A percentile compares a stretch with the other conserved stretches of the same genome.
Conservation (phyloP, 768 basidiomycete species). For the Podaxis sp. region DNA sequence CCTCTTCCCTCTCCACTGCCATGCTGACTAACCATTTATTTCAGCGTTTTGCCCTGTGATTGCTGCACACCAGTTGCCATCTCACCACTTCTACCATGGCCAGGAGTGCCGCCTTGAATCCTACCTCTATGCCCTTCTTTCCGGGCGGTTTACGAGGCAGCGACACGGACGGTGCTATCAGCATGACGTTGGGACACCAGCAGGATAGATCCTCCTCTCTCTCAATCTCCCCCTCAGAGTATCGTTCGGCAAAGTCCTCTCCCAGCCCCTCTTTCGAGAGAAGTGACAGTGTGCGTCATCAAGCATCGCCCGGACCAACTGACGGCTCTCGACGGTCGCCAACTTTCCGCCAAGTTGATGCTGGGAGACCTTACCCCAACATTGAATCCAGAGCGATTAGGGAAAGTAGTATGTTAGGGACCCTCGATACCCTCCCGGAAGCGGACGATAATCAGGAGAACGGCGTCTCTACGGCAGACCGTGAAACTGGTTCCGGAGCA, state of each 20-base stretch:
- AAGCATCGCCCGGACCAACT: slow-evolving; percentile 28
- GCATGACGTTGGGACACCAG: slow-evolving; percentile 42
- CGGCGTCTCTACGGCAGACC: slow-evolving; percentile 17
- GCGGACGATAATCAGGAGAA: slow-evolving; percentile 36
- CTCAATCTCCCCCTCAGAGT: slow-evolving; percentile 54
- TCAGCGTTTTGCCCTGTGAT: slow-evolving; percentile 30
- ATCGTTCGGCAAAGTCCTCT: slow-evolving; percentile 64
- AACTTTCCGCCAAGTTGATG: slow-evolving; percentile 39
- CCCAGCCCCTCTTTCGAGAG: slow-evolving; percentile 54
- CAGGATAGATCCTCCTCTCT: slow-evolving; percentile 42
- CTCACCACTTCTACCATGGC: slow-evolving; percentile 48
- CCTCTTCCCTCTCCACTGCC: neutral
- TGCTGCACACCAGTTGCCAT: slow-evolving; percentile 32
- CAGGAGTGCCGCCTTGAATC: slow-evolving; percentile 73
- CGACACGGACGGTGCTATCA: slow-evolving; percentile 49
- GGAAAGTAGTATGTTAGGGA: slow-evolving; percentile 47
- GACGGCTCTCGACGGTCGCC: slow-evolving; percentile 45
- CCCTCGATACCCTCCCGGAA: slow-evolving; percentile 52
- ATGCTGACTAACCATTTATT: slow-evolving; percentile 11
- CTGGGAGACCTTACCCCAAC: slow-evolving; percentile 35
- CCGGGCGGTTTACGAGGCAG: slow-evolving; percentile 58
- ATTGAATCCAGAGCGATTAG: slow-evolving; percentile 33
- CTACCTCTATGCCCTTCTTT: slow-evolving; percentile 82
- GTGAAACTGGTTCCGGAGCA: slow-evolving; percentile 15
- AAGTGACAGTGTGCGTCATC: slow-evolving; percentile 28